Base-by-base conservation (phyloP, 2,329 filamentous ascomycete species). In the Aspergillus intermedius region DNA sequence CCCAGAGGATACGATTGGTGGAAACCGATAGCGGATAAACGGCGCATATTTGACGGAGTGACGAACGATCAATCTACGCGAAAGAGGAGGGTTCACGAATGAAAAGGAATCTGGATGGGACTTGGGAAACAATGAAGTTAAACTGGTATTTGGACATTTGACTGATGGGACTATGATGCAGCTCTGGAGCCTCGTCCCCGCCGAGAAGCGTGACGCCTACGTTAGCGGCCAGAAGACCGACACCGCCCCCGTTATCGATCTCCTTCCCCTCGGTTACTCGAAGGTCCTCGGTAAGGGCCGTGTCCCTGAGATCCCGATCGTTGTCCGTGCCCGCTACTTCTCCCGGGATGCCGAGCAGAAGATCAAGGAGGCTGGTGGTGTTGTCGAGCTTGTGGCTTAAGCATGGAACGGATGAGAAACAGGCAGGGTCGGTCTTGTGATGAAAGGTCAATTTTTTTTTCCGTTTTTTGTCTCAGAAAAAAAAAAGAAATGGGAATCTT, bases 231-330 rank as follows among this genome's bases (percentile, higher is more conserved):
- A 87, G 74, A 88, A 89, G 78, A 84, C 83, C 74, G 89, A 95
- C 76, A 95, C 88, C 73, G 90, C 91, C 58, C 93, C 93, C 72
- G 93, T 98, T 71, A 85, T 98, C 80, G 91, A 98, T 80, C 88
- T 98, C 74, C 86, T 97, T 59, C 82, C 90, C 66, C 86, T 95
- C 75, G 93, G 94, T 66, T 98, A 97, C 85, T 88, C 90, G 72
- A 98, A 98, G 82, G 84, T 98, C 63, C 87, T 98, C 72, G 94
- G 93, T 74, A 98, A 98, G 85, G 93, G 93, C 76, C 86, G 91
- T 71, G 80, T 97, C 68, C 91, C 93, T 69, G 80, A 91, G 70
- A 83, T 97, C 68, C 93, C 93, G 63, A 76, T 98, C 67, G 88
- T 98, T 68, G 91, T 98, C 62, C 88, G 88, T 72, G 91, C 93